Percentiles rank a stretch among this genome's conserved stretches.
phyloP scores from a whole-genome alignment of 805 yeast species.

The Starmerella tilneyi region DNA sequence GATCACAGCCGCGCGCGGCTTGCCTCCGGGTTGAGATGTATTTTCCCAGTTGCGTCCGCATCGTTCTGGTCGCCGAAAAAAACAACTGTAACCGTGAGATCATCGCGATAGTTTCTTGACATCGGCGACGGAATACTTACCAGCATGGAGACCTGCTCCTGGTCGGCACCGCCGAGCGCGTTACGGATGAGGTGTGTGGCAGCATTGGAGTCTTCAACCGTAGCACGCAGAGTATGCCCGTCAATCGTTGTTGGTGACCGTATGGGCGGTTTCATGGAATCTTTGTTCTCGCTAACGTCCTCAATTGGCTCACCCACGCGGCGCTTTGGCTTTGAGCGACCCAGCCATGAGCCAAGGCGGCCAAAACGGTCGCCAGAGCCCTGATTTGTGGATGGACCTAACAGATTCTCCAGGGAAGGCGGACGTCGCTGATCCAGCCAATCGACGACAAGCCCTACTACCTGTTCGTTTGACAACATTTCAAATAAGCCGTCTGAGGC shows the following conservation, averaged over 20 bases:
- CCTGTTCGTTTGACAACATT: constrained; percentile 82
- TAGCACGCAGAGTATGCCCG: constrained; percentile 19
- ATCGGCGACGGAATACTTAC: constrained; percentile 86
- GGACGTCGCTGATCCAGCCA: constrained; percentile 78
- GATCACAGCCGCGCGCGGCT: constrained; percentile 23
- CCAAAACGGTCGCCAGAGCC: constrained; percentile 12
- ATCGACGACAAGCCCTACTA: constrained; percentile 79
- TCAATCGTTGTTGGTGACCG: constrained; percentile 33
- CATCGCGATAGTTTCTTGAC: constrained; percentile 88
- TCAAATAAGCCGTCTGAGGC: constrained; percentile 94
- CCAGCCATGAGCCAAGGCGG: constrained; percentile 18
- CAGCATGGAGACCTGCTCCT: constrained; percentile 78
- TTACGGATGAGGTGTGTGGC: constrained; percentile 90
- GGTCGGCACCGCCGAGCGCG: constrained; percentile 81
- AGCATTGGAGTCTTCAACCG: constrained; percentile 71
- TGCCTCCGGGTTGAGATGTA: constrained; percentile 28
- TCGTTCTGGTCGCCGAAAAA: constrained; percentile 58
- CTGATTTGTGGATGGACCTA: not conserved
- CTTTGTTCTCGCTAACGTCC: constrained; percentile 38
- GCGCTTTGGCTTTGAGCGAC: constrained; percentile 14
- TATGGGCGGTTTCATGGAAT: constrained; percentile 59
- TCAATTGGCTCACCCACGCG: constrained; percentile 27
- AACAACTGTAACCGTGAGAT: constrained; percentile 88
- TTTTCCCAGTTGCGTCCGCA: constrained; percentile 24
- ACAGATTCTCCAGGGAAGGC: constrained; percentile 20